Conservation (phyloP, 768 basidiomycete genomes). For the Amanita phalloides region DNA sequence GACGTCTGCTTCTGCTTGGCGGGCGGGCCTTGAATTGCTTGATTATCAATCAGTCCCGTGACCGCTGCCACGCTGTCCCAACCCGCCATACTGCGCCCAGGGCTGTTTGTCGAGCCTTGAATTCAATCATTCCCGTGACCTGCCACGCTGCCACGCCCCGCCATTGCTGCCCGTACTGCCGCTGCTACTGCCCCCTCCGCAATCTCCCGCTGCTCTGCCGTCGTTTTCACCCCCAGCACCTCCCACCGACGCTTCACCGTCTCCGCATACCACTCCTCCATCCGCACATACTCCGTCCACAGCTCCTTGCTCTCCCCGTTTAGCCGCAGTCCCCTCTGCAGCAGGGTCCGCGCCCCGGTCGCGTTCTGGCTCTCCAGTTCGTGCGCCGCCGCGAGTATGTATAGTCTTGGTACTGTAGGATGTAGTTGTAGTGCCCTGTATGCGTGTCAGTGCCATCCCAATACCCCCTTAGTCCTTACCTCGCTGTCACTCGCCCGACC, state of each 20-base stretch:
- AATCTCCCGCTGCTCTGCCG: neutral
- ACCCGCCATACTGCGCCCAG: too few relatives aligned
- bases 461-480: neutral
- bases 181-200: neutral
- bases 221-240: conserved; percentile 28
- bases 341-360: conserved; percentile 68
- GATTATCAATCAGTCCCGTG: neutral
- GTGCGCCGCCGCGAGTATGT: conserved; percentile 77
- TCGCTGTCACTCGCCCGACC: conserved; percentile 31
- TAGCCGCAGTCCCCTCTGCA: conserved; percentile 79
- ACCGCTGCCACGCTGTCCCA: neutral
- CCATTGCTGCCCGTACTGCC: too few relatives aligned
- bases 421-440: conserved; percentile 78
- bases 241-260: conserved; percentile 70
- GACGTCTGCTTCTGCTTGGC: neutral
- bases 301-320: conserved; percentile 62
- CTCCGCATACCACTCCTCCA: conserved; percentile 85
- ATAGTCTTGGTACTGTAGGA: conserved; percentile 66
- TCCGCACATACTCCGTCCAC: conserved; percentile 86
- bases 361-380: conserved; percentile 67
- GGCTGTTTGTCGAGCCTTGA: neutral
- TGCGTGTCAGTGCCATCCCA: neutral
- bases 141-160: neutral
- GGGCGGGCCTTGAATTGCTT: neutral
- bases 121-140: neutral